Base-by-base conservation (phyloP, 2,329 filamentous ascomycete species). In the Monosporascus ibericus region DNA sequence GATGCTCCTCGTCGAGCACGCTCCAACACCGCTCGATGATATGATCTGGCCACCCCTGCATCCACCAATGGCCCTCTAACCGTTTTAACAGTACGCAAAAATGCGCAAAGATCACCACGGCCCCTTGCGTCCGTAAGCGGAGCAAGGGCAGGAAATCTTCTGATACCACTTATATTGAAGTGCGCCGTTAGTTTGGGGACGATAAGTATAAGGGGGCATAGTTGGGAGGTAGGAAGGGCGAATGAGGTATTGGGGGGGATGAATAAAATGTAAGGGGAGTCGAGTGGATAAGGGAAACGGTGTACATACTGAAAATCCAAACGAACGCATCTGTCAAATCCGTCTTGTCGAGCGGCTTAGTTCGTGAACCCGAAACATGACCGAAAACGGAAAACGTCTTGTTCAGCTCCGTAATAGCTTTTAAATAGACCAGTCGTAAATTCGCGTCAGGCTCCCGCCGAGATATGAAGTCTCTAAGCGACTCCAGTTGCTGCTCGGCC, bases 91-190 rank as follows among this genome's bases (percentile, higher is more conserved):
- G 38, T 18, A 58, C 56, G 44, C 42, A 47, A 24, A 58, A 60
- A 47, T 53, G 57, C 44, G 56, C 54, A n/a, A 61, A 69, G 67
- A 55, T 71, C 67, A 44, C 69, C 69, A 51, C 49, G 22, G 71
- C 70, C 27, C 52, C 55, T 42, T 61, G 59, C 11, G 51, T 57
- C 34, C 47, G 44, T 22, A 14, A 37, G 27, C 53, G 51, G 15
- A 71, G 70, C 22, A 56, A 38, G 6, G 60, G 49, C 7, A 68
- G 39, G 42, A 64, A 66, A 7, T 63, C 63, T 22, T 65, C 58
- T 2, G 55, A 50, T 4, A 67, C 54, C 9, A 49, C 27, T 30
- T 11, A 5, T 14, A 30, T 30, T 30, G 9, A 30, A 30, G 27
- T 11, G 27, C 9, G 27, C 27, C 11, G 11, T 30, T 30, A 30